Conservation (phyloP, 345 rosid genomes). For the Arabidopsis suecica region DNA sequence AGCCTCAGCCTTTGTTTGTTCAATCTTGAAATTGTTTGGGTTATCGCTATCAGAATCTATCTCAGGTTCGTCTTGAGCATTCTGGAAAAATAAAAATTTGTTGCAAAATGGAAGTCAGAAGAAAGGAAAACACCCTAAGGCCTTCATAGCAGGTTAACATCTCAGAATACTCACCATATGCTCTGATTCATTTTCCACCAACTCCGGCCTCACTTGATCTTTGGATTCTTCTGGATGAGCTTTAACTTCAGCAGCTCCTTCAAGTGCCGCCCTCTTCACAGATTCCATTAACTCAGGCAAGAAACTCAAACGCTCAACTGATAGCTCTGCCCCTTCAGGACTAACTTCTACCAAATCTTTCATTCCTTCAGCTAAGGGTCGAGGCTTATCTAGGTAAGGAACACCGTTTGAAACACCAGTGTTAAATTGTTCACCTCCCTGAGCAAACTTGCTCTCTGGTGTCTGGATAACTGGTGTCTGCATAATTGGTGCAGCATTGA, state of each 20-base stretch:
- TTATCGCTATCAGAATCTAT: conserved; percentile 67
- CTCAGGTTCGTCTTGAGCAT: conserved; percentile 68
- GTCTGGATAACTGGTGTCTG: conserved; percentile 36
- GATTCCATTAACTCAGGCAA: conserved; percentile 74
- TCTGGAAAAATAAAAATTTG: conserved; percentile 52
- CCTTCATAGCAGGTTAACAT: conserved; percentile 13
- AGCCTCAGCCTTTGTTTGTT: conserved; percentile 93
- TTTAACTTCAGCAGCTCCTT: conserved; percentile 79
- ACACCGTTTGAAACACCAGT: conserved; percentile 34
- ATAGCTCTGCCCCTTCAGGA: conserved; percentile 54
- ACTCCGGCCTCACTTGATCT: conserved; percentile 43
- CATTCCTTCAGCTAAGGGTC: conserved; percentile 36
- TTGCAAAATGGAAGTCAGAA: conserved; percentile 41
- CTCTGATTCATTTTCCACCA: conserved; percentile 57
- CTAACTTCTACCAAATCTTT: conserved; percentile 46
- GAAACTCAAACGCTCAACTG: conserved; percentile 56
- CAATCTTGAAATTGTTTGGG: conserved; percentile 66
- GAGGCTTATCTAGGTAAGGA: conserved; percentile 43
- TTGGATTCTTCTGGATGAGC: conserved; percentile 56
- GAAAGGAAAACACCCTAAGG: conserved; percentile 3
- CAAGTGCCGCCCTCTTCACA: conserved; percentile 75
- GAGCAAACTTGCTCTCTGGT: conserved; percentile 41
- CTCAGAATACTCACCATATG: conserved; percentile 59
- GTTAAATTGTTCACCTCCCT: conserved; percentile 49
- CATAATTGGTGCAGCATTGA: conserved; percentile 31